Conservation (phyloP, 306 rosid genomes). For the Vigna trinervia region DNA sequence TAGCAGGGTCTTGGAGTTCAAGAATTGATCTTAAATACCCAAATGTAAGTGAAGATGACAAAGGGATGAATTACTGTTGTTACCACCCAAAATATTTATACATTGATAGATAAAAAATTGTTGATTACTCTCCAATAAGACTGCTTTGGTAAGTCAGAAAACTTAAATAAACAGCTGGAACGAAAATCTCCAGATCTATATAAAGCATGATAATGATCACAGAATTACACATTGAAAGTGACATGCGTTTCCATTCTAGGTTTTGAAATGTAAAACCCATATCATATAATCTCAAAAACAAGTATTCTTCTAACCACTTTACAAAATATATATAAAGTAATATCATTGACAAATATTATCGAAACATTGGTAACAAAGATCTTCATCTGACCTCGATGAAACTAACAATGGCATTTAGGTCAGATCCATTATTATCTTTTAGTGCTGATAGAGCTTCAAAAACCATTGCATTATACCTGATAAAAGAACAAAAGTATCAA, state of each 20-base stretch:
- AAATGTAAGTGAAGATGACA: neutral
- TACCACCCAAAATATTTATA: neutral
- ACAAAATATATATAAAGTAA: neutral
- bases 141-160: constrained; percentile 21
- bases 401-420: constrained; percentile 67
- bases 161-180: neutral
- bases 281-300: constrained; percentile 9
- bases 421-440: constrained; percentile 75
- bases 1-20: constrained; percentile 9
- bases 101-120: neutral
- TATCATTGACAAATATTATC: neutral
- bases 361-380: constrained; percentile 30
- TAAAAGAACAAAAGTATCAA: constrained; percentile 20
- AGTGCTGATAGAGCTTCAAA: constrained; percentile 75
- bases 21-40: constrained; percentile 30
- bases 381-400: constrained; percentile 75
- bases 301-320: constrained; percentile 3
- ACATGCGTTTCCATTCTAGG: constrained; percentile 17
- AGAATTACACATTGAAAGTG: neutral
- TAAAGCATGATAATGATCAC: neutral
- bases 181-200: neutral
- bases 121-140: neutral
- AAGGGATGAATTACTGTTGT: neutral
- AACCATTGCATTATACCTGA: constrained; percentile 76
- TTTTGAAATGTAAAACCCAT: neutral